A percentile compares a stretch with the other conserved stretches of the same genome.
Conservation (phyloP, 345 rosid species). For the Excoecaria agallocha region DNA sequence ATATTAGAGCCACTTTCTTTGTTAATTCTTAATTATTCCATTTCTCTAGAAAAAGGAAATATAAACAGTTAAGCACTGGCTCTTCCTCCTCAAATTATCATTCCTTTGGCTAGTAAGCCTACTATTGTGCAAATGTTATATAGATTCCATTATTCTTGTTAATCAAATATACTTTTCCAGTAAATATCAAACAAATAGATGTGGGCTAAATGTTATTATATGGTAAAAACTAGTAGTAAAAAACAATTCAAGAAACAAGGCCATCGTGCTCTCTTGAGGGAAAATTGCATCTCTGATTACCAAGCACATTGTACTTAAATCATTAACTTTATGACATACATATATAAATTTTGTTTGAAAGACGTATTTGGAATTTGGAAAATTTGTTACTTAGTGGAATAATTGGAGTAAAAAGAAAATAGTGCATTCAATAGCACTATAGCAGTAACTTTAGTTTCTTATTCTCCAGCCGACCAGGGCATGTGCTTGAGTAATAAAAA, state of each 20-base stretch:
- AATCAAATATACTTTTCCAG: background rate
- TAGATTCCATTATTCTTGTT: background rate
- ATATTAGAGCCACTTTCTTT: conserved; percentile 40
- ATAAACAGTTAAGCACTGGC: too few species aligned
- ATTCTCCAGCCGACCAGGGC: background rate
- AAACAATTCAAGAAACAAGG: conserved; percentile 22
- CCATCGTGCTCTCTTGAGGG: conserved; percentile 12
- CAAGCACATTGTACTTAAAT: conserved; percentile 11
- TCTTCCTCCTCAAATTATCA: background rate
- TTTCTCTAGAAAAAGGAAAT: conserved; percentile 5
- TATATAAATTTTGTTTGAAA: too few species aligned
- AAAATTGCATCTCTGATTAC: conserved; percentile 19
- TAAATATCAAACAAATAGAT: conserved; percentile 25
- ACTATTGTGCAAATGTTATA: too few species aligned
- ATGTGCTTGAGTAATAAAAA: background rate
- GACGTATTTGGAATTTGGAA: background rate
- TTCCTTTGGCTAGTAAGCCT: background rate
- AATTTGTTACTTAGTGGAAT: background rate
- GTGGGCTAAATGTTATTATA: conserved; percentile 40
- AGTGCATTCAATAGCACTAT: background rate
- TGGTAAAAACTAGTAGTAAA: background rate
- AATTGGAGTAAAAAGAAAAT: background rate
- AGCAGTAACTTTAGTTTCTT: background rate
- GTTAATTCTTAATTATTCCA: conserved; percentile 19
- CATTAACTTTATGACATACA: background rate